phyloP scores from a whole-genome alignment of 805 yeast genomes.

The Candida adriatica region DNA sequence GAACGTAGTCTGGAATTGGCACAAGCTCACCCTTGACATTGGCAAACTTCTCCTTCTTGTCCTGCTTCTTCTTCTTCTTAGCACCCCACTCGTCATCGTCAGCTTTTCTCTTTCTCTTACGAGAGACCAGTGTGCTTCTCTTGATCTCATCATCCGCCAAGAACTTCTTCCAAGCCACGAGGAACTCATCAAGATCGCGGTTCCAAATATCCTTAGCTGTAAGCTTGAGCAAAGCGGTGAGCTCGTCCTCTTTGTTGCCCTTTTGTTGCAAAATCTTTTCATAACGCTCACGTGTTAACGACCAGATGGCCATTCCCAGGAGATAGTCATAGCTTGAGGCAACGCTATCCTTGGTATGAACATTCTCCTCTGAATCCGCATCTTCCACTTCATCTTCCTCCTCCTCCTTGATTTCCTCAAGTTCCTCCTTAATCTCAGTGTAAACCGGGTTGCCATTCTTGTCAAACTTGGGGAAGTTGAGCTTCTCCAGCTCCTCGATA shows the following conservation, averaged over 20 bases:
- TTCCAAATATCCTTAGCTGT: conserved; percentile 88
- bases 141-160: conserved; percentile 56
- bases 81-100: conserved; percentile 18
- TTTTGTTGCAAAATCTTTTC: conserved; percentile 69
- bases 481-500: conserved; percentile 51
- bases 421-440: conserved; percentile 31
- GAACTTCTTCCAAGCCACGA: conserved; percentile 59
- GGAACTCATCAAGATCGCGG: conserved; percentile 71
- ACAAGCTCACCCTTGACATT: conserved; percentile 18
- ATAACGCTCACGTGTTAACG: conserved; percentile 84
- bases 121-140: conserved; percentile 43
- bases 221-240: conserved; percentile 55
- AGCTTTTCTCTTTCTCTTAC: conserved; percentile 31
- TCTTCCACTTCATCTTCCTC: conserved; percentile 35
- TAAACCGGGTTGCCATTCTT: conserved; percentile 60
- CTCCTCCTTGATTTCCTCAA: conserved; percentile 26
- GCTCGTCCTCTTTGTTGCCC: conserved; percentile 64
- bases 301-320: conserved; percentile 90
- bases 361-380: conserved; percentile 31
- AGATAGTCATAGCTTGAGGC: conserved; percentile 76
- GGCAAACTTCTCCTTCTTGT: conserved; percentile 12
- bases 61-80: conserved; percentile 11
- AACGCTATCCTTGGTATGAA: conserved; percentile 41
- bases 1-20: conserved; percentile 22
- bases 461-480: conserved; percentile 72